Base-by-base conservation (phyloP, 2,329 filamentous ascomycete genomes). In the Spiromastix sp. region DNA sequence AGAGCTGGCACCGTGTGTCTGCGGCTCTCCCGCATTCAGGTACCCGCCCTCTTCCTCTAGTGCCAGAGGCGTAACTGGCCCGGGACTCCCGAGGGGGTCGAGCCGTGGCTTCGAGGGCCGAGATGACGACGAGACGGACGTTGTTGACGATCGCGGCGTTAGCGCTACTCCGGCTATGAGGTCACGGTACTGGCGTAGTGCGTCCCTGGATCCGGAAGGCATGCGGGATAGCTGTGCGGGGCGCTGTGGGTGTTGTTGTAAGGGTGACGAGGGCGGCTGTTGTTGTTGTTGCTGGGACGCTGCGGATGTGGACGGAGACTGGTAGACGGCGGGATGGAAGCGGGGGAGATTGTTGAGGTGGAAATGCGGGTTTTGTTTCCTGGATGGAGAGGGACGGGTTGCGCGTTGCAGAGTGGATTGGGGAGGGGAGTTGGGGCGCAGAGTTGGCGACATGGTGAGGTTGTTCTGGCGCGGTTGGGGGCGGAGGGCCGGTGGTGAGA, bases 261-360 rank as follows among this genome's bases (percentile, higher is more conserved):
- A 56, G 29, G 49, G 59, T n/a, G n/a, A n/a, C 15, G 45, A 56
- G 3, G 47, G 44, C n/a, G 51, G 56, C 39, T 55, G 58, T 10
- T 38, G 39, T 15, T 44, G 43, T 17, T n/a, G 9, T 24, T 24
- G 21, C n/a, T 24, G 7, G 7, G 42, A 18, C 17, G 39, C 46
- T 34, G 50, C 47, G 7, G 48, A 40, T 32, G 37, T 46, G 27
- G 42, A 42, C 6, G 47, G 40, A 4, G 57, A 48, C 34, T 59
- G 60, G 40, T 64, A 67, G 37, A 63, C 58, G 7, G 61, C 56
- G 1, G 64, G 63, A 44, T 67, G 63, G 42, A 63, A 66, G 18
- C 62, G 56, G n/a, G 63, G 63, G 12, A 67, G 49, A 30, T 45
- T 60, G 29, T 52, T 54, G 9, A 66, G 55, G 30, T 61, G 53